Evolutionary conservation across 352 stramenopile genomes (phyloP).

Genomic region (Phytophthora pisi): DNA sequence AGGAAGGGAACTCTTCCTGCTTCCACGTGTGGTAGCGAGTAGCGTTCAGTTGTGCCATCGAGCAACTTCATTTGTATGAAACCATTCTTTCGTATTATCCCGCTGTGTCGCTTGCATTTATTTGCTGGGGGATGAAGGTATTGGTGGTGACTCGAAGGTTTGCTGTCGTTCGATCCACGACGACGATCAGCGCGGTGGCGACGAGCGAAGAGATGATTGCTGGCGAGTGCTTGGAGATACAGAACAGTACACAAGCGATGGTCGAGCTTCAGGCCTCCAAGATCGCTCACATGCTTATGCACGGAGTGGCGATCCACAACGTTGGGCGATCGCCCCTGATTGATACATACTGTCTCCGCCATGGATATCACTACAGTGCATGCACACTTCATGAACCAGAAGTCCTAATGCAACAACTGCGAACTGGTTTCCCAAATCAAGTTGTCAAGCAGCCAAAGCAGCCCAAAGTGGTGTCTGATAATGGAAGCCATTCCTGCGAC

Average conservation of each 20-base stretch:
- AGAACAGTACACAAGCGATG: background rate
- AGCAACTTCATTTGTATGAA: conserved; percentile 31
- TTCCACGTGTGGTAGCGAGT: conserved; percentile 12
- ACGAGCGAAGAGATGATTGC: background rate
- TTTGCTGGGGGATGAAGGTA: background rate
- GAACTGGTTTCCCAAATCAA: background rate
- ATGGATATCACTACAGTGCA: background rate
- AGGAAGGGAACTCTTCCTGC: background rate
- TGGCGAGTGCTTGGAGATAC: background rate
- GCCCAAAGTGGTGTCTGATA: background rate
- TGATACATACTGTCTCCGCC: too few species aligned
- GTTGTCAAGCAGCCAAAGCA: background rate
- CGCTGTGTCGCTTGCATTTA: background rate
- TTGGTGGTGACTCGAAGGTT: background rate
- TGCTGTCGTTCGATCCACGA: background rate
- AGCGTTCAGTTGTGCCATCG: conserved; percentile 28
- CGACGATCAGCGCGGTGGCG: background rate
- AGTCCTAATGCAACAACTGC: background rate
- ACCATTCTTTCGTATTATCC: conserved; percentile 24
- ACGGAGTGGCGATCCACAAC: background rate
- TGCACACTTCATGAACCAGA: background rate
- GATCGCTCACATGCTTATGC: background rate
- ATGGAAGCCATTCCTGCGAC: background rate
- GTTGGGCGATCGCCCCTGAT: background rate
- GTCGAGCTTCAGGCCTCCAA: background rate